A percentile compares a stretch with the other conserved stretches of the same genome.
phyloP scores from a whole-genome alignment of 495 filamentous ascomycete species.

The Thermothielavioides terrestris region DNA sequence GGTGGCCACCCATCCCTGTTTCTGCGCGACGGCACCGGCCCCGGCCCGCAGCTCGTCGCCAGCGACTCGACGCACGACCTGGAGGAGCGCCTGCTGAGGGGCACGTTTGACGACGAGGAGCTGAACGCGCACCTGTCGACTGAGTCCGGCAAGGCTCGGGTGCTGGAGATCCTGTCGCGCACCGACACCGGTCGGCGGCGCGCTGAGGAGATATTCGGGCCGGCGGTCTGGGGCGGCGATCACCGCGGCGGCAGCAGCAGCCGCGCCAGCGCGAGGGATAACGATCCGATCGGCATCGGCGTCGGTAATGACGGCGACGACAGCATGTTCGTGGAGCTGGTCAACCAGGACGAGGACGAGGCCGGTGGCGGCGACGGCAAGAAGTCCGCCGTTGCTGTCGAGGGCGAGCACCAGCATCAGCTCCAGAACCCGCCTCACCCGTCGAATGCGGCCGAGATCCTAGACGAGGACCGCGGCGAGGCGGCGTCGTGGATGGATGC shows the following conservation, averaged over 20 bases:
- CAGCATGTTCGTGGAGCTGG: constrained; percentile 47
- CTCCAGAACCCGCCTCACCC: neutral
- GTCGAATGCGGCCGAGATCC: neutral
- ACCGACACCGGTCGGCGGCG: constrained; percentile 33
- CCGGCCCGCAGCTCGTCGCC: constrained; percentile 24
- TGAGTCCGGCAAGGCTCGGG: constrained; percentile 24
- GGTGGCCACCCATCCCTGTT: constrained; percentile 31
- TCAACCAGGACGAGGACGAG: constrained; percentile 43
- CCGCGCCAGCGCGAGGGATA: constrained; percentile 5
- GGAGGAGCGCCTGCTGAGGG: constrained; percentile 35
- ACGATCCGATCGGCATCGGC: constrained; percentile 26
- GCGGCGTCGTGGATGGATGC: constrained; percentile 14
- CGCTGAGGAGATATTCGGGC: constrained; percentile 35
- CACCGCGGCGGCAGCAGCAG: neutral
- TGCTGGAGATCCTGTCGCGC: constrained; percentile 30
- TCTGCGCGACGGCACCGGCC: constrained; percentile 23
- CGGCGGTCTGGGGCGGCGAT: constrained; percentile 23
- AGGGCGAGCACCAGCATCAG: constrained; percentile 1
- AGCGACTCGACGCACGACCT: constrained; percentile 27
- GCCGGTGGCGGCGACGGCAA: constrained; percentile 16
- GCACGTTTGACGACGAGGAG: constrained; percentile 26
- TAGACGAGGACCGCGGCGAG: constrained; percentile 7
- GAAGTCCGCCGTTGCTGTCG: neutral
- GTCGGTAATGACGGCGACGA: constrained; percentile 36
- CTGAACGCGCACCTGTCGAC: constrained; percentile 23